phyloP scores from a whole-genome alignment of 176 grass and related monocot genomes.

The Saccharum officinarum region DNA sequence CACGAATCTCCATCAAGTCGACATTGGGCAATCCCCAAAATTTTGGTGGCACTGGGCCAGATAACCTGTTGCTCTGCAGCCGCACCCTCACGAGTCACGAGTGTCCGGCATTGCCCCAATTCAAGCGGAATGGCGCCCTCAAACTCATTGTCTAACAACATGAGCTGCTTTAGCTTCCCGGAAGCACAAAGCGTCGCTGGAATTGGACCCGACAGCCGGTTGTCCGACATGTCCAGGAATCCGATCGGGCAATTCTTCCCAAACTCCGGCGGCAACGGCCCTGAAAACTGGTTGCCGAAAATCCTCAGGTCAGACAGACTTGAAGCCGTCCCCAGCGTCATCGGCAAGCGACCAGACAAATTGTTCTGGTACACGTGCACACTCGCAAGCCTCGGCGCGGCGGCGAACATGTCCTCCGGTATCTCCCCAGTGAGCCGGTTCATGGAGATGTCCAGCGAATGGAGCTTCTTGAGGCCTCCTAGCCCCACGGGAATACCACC shows the following conservation, averaged over 20 bases:
- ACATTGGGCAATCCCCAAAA: slow-evolving; percentile 75
- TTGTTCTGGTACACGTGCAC: slow-evolving; percentile 74
- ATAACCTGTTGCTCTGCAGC: slow-evolving; percentile 56
- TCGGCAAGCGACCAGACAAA: slow-evolving; percentile 53
- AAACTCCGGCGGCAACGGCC: slow-evolving; percentile 58
- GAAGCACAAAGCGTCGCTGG: slow-evolving; percentile 54
- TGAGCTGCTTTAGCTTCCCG: slow-evolving; percentile 53
- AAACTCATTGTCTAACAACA: slow-evolving; percentile 70
- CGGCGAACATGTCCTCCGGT: slow-evolving; percentile 69
- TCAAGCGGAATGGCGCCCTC: slow-evolving; percentile 58
- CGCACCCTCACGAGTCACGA: slow-evolving; percentile 63
- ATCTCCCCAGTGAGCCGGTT: slow-evolving; percentile 61
- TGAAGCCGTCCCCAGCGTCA: slow-evolving; percentile 29
- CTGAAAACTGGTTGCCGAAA: slow-evolving; percentile 63
- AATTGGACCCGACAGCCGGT: slow-evolving; percentile 66
- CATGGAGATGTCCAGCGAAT: slow-evolving; percentile 54
- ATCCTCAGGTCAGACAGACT: slow-evolving; percentile 62
- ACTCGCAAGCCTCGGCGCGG: slow-evolving; percentile 50
- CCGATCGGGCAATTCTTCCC: slow-evolving; percentile 62
- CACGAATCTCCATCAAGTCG: slow-evolving; percentile 57
- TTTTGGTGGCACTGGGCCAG: slow-evolving; percentile 51
- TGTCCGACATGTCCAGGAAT: slow-evolving; percentile 65
- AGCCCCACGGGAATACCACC: slow-evolving; percentile 67
- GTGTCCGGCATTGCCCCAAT: slow-evolving; percentile 57
- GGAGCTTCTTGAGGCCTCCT: slow-evolving; percentile 55